Conservation (phyloP, 75 land plant species). For the Sequoia sempervirens region DNA sequence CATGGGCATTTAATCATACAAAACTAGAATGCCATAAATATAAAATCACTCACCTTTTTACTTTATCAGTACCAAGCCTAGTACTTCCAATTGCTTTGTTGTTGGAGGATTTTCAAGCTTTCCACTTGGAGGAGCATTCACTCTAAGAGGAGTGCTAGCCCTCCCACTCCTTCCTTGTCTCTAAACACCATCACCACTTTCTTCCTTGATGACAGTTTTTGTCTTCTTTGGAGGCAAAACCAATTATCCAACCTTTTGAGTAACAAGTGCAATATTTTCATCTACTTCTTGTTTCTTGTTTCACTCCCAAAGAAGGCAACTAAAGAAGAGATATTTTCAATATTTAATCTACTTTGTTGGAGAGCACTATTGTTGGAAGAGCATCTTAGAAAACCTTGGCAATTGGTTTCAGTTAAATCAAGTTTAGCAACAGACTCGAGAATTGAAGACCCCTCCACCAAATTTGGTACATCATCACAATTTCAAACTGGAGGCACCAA, state of each 20-base stretch:
- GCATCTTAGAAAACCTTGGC: constrained; percentile 18
- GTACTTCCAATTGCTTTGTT: constrained; percentile 67
- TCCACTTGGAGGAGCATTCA: constrained; percentile 31
- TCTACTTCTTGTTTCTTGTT: constrained; percentile 45
- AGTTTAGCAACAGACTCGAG: constrained; percentile 31
- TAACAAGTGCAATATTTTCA: constrained; percentile 29
- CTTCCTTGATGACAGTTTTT: constrained; percentile 40
- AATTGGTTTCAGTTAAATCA: constrained; percentile 23
- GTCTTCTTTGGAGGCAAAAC: constrained; percentile 44
- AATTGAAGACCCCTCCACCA: constrained; percentile 15
- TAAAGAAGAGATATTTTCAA: constrained; percentile 42
- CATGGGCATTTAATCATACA: not conserved
- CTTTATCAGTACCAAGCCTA: constrained; percentile 48
- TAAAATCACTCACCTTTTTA: constrained; percentile 36
- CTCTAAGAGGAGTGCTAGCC: constrained; percentile 37
- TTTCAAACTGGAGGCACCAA: constrained; percentile 44
- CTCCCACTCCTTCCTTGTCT: constrained; percentile 80
- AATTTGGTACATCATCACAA: constrained; percentile 22
- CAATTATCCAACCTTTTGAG: constrained; percentile 42
- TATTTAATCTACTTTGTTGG: constrained; percentile 42
- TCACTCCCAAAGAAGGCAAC: constrained; percentile 74
- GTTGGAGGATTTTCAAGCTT: constrained; percentile 51
- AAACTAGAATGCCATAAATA: constrained; percentile 1
- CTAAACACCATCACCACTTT: constrained; percentile 69
- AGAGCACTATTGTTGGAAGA: constrained; percentile 22